Conservation (phyloP, 495 filamentous ascomycete genomes). For the Choiromyces venosus region DNA sequence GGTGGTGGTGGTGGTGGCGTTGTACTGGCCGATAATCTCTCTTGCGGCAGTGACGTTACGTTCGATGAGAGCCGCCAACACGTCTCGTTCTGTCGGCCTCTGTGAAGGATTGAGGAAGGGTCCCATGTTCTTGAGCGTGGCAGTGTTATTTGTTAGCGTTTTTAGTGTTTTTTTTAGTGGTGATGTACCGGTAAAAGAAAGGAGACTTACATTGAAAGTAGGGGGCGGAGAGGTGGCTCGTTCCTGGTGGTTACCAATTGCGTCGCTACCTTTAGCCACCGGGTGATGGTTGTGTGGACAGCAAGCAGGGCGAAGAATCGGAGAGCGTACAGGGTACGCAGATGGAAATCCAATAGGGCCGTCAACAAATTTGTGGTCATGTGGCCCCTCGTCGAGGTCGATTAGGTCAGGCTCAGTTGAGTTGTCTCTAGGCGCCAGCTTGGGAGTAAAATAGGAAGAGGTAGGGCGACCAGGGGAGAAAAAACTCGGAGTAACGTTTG, state of each 20-base stretch:
- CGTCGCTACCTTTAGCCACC: background rate
- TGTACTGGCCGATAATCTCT: too few species aligned
- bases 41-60: fast-evolving
- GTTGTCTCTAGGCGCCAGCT: background rate
- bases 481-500: background rate
- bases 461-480: background rate
- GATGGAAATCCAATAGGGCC: too few species aligned
- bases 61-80: background rate
- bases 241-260: background rate
- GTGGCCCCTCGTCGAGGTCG: too few species aligned
- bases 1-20: background rate
- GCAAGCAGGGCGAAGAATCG: too few species aligned
- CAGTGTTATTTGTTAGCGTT: background rate
- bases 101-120: too few species aligned
- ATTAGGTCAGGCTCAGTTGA: background rate
- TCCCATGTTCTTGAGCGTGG: too few species aligned
- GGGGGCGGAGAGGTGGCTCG: background rate
- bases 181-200: too few species aligned
- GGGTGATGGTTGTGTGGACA: too few species aligned
- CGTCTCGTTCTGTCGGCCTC: too few species aligned
- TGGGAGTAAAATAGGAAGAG: background rate
- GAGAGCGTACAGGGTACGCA: too few species aligned
- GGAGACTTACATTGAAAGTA: background rate
- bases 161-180: background rate
- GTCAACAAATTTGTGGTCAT: background rate